phyloP scores from a whole-genome alignment of 2,329 filamentous ascomycete species.

The Chlorencoelia australis region DNA sequence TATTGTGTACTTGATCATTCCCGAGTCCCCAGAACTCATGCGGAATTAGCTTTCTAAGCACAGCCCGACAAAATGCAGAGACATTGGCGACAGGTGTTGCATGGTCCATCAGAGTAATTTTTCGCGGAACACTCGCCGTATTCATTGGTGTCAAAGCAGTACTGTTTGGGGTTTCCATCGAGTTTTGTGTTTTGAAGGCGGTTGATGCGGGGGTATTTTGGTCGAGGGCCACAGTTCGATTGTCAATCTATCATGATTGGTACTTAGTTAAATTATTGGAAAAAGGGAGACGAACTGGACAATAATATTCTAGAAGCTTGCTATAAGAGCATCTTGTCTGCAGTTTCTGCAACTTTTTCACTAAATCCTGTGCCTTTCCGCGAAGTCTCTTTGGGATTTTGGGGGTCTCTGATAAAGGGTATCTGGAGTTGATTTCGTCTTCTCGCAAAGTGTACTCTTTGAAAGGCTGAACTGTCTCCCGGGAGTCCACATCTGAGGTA shows the following conservation, averaged over 20 bases:
- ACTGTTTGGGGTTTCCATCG: conserved; percentile 1
- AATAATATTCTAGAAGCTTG: conserved; percentile 73
- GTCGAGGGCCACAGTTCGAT: too few species aligned
- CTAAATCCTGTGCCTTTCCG: conserved; percentile 47
- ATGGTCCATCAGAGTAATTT: conserved; percentile 44
- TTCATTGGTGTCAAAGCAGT: conserved; percentile 13
- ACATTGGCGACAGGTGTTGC: conserved; percentile 60
- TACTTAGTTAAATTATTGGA: neutral
- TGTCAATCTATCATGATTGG: conserved; percentile 12
- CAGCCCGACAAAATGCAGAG: conserved; percentile 78
- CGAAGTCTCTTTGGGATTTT: conserved; percentile 58
- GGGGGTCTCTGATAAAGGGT: conserved; percentile 15
- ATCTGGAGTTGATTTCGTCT: conserved; percentile 53
- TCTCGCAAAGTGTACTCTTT: conserved; percentile 83
- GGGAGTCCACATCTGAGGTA: conserved; percentile 53
- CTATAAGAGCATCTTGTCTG: conserved; percentile 71
- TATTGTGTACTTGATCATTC: conserved; percentile 47
- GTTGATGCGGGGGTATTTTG: conserved; percentile 16
- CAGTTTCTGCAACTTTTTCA: conserved; percentile 57
- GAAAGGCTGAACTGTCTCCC: conserved; percentile 60
- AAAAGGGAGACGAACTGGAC: conserved; percentile 38
- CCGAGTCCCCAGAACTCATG: conserved; percentile 61
- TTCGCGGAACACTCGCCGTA: conserved; percentile 25
- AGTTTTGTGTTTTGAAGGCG: conserved; percentile 17
- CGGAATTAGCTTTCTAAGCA: conserved; percentile 63